Conservation (phyloP, 305 asterid genomes). For the Euphrasia arctica region DNA sequence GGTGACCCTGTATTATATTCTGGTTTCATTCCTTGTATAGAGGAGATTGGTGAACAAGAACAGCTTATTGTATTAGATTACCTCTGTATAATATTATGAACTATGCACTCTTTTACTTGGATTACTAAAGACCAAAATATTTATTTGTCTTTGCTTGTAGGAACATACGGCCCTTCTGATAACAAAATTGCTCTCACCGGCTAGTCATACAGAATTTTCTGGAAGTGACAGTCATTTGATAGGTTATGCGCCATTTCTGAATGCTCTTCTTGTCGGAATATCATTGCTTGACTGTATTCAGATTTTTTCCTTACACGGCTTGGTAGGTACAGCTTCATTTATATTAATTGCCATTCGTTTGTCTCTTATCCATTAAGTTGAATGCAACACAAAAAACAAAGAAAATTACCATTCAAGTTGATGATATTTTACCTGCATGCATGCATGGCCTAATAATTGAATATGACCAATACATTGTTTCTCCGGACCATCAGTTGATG, state of each 20-base stretch:
- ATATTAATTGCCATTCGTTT: not conserved
- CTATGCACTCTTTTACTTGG: constrained; percentile 14
- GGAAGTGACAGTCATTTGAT: constrained; percentile 83
- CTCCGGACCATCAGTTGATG: no score
- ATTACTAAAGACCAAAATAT: not conserved
- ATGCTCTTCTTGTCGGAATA: constrained; percentile 82
- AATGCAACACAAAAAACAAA: not conserved
- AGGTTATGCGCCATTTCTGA: constrained; percentile 76
- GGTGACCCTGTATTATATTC: constrained; percentile 12
- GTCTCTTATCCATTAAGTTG: constrained; percentile 18
- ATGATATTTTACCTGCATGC: not conserved
- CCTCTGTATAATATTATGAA: constrained; percentile 16
- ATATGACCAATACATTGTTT: no score
- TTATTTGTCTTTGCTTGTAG: constrained; percentile 40
- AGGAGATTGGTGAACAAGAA: constrained; percentile 6
- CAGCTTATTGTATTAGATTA: constrained; percentile 12
- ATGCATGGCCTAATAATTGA: not conserved
- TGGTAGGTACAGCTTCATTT: constrained; percentile 57
- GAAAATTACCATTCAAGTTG: not conserved
- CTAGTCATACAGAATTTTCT: constrained; percentile 61
- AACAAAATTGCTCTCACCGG: constrained; percentile 78
- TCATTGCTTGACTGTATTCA: constrained; percentile 69
- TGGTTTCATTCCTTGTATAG: not conserved
- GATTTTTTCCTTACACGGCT: constrained; percentile 86
- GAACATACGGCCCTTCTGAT: constrained; percentile 73